A percentile compares a stretch with the other conserved stretches of the same genome.
phyloP scores from a whole-genome alignment of 192 early-diverging fungal species.

The Entophlyctis helioformis region DNA sequence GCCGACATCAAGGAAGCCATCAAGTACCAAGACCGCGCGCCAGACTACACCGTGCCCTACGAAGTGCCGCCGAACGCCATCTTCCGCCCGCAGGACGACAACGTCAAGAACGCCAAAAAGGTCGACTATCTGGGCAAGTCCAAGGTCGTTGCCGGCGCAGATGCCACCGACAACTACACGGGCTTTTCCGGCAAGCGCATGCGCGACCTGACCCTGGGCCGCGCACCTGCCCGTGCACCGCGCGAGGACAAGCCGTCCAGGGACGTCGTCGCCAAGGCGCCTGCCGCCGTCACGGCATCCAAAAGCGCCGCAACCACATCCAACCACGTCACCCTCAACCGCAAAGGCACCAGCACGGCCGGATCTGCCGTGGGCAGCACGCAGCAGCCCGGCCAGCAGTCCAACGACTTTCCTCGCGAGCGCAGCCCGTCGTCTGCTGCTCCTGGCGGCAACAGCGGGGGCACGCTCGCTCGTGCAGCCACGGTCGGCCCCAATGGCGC shows the following conservation, averaged over 20 bases:
- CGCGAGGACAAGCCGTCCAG: conserved; percentile 2
- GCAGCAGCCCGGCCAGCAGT: too few species aligned
- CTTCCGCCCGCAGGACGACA: conserved; percentile 72
- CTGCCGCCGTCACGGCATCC: background rate
- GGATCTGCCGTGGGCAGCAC: too few species aligned
- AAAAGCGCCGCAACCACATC: background rate
- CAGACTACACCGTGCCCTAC: conserved; percentile 18
- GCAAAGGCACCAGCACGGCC: too few species aligned
- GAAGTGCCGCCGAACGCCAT: conserved; percentile 61
- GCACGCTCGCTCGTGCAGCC: too few species aligned
- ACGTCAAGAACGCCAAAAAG: conserved; percentile 72
- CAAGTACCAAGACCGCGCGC: conserved; percentile 18
- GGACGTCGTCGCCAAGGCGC: background rate
- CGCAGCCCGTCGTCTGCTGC: too few species aligned
- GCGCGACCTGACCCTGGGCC: conserved; percentile 20
- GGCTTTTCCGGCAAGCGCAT: conserved; percentile 46
- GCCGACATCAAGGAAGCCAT: conserved; percentile 30
- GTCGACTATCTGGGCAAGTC: conserved; percentile 67
- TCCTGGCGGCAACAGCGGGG: too few species aligned
- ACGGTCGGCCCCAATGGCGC: too few species aligned
- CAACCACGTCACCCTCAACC: background rate
- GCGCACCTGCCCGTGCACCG: too few species aligned
- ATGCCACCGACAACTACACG: conserved; percentile 43
- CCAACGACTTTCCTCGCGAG: too few species aligned
- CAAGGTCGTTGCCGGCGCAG: conserved; percentile 73